phyloP scores from a whole-genome alignment of 2,329 filamentous ascomycete species.

The Neopestalotiopsis clavispora region DNA sequence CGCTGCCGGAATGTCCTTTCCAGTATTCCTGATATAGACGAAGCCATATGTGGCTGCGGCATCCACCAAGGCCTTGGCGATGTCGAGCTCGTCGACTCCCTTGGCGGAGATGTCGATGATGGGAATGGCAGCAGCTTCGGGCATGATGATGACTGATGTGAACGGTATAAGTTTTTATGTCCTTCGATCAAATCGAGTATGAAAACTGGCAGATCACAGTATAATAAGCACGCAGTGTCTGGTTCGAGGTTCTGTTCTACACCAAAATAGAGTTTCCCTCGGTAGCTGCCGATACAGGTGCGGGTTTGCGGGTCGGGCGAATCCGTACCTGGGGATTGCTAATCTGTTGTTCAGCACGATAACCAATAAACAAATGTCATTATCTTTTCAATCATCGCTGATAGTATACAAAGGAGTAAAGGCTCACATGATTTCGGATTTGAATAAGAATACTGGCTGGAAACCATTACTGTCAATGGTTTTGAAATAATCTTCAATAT shows the following conservation, averaged over 20 bases:
- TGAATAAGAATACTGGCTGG: background rate
- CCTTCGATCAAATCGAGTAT: background rate
- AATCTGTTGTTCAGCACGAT: background rate
- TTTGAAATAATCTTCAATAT: too few species aligned
- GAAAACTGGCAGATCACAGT: background rate
- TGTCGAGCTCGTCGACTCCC: conserved; percentile 53
- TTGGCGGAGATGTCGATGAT: conserved; percentile 79
- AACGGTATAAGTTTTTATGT: background rate
- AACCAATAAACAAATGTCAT: background rate
- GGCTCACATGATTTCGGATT: background rate
- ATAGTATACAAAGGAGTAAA: background rate
- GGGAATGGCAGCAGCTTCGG: conserved; percentile 62
- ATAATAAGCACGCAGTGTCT: background rate
- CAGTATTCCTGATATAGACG: conserved; percentile 82
- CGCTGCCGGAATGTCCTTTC: conserved; percentile 67
- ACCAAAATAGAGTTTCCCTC: background rate
- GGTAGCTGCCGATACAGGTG: conserved; percentile 6
- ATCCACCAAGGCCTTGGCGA: conserved; percentile 74
- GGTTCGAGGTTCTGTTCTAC: too few species aligned
- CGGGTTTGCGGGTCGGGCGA: conserved; percentile 10
- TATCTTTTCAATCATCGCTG: background rate
- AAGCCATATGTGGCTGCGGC: conserved; percentile 87
- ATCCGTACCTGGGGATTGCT: background rate
- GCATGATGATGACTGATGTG: background rate
- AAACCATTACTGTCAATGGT: background rate